Percentiles rank a stretch among this genome's conserved stretches.
Conservation (phyloP, 2,329 filamentous ascomycete genomes). For the Pochonia chlamydosporia region DNA sequence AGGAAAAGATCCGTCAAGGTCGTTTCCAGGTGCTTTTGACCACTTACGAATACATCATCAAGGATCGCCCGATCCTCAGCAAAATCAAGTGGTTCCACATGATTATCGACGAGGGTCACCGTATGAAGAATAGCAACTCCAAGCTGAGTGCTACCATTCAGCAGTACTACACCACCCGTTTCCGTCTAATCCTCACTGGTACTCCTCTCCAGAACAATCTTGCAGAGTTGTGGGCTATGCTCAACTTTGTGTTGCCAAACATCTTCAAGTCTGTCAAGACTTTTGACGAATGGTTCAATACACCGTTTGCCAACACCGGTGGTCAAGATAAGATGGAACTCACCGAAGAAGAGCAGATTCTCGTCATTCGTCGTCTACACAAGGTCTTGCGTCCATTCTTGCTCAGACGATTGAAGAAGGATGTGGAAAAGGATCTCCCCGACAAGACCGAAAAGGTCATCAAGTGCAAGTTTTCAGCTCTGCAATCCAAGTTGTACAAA, state of each 20-base stretch:
- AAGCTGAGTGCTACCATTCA: conserved; percentile 94
- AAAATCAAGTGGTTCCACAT: conserved; percentile 99
- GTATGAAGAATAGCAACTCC: conserved; percentile 98
- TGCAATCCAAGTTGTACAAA: conserved; percentile 92
- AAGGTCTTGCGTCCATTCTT: conserved; percentile 97
- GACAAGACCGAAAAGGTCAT: conserved; percentile 99
- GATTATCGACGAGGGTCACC: conserved; percentile 99
- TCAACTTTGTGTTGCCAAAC: conserved; percentile 96
- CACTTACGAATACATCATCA: conserved; percentile 99
- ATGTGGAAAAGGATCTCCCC: conserved; percentile 96
- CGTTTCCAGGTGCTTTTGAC: conserved; percentile 95
- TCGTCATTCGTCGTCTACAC: conserved; percentile 95
- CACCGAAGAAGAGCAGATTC: conserved; percentile 98
- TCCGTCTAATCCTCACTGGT: conserved; percentile 93
- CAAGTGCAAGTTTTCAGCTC: conserved; percentile 95
- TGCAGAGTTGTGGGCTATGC: conserved; percentile 91
- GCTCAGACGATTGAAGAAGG: conserved; percentile 96
- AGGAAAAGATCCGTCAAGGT: conserved; percentile 89
- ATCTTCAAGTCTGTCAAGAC: conserved; percentile 99
- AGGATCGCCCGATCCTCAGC: conserved; percentile 87
- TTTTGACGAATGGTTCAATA: conserved; percentile 99
- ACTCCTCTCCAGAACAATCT: conserved; percentile 97
- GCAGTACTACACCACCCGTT: conserved; percentile 90
- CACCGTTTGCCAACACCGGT: conserved; percentile 96
- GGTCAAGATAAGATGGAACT: conserved; percentile 98